Evolutionary conservation across 345 rosid species (phyloP), one percentile per base, ranked within the genome.

Genomic region (Eutrema heterophyllum): DNA sequence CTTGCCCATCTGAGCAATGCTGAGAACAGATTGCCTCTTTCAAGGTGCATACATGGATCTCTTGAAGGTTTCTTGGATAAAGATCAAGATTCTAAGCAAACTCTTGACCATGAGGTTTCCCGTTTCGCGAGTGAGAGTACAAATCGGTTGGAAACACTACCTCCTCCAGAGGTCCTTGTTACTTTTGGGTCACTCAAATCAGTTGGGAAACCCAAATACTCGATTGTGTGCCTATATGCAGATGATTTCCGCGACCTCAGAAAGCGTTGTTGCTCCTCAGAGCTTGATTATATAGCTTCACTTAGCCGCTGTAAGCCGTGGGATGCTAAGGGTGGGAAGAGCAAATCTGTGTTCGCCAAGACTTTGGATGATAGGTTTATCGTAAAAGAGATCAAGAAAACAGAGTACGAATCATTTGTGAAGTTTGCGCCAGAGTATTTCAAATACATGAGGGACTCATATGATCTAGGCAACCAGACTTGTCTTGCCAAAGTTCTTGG

Each of bases 251-350:
- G 86, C 9, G 90, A 90, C 40, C 89, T 95, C 53, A 84, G 98
- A 72, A 82, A 67, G 55, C 71, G 53, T 2, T 88, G 94, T 67
- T 90, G 91, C 71, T 84, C 80, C 0, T 95, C 98, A 11, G 99
- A 92, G 86, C 80, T 84, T 59, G 92, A 86, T 83, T 95, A 79
- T 61, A 89, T 95, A 26, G 88, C 93, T 69, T 95, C 99, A 29
- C 81, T 95, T 40, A 83, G 94, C 80, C 96, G 97, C 9, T 95
- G 99, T 78, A 84, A 76, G 71, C 86, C 81, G 24, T 92, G 98
- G 99, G 94, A 90, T 85, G 99, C 99, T 15, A 87, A 95, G 64
- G 98, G 99, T 68, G 99, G 99, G 52, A 95, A 95, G 84, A 95
- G 98, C 84, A 92, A 87, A 73, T 85, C 90, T 2, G 67, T 90